Base-by-base conservation (phyloP, 176 grass and related monocot species). In the Aegilops umbellulata region DNA sequence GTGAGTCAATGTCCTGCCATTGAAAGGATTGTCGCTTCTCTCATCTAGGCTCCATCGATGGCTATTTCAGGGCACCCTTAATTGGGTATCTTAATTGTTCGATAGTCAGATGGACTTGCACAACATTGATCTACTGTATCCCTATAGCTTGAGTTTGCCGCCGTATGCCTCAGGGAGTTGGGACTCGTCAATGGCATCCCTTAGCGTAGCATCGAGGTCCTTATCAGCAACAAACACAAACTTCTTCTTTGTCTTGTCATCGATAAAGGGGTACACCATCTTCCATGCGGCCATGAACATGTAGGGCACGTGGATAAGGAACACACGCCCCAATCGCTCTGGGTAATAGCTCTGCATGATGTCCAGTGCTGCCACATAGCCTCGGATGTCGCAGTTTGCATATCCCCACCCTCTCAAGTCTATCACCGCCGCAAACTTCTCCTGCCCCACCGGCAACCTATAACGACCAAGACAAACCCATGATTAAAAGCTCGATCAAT, bases 281-380 rank as follows among this genome's bases (percentile, higher is more conserved):
- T 95, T 97, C 95, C 95, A 97, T 0, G 91, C 93, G 11, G 88
- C 92, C 95, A 95, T 93, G 93, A 97, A 97, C 8, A 97, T 32
- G 69, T 87, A 89, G 23, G 95, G 91, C 12, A 92, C 95, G 69
- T 93, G 78, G 68, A 98, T 22, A 2, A 95, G 57, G 68, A 95
- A 77, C 4, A 90, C 89, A 7, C 89, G 66, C 3, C 85, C 91
- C 1, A 98, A 78, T 1, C 93, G 86, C 86, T 98, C 95, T 6
- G 93, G 93, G 81, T 97, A 95, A 63, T 82, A 91, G 53, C 60
- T 95, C 91, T 98, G 95, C 88, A 98, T 91, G 76, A 95, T 98
- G 1, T 95, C 91, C 3, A 98, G 69, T 19, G 72, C 87, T 12
- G 95, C 93, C 7, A 95, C 72, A 79, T 86, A 95, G 0, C 77